Evolutionary conservation across 2,329 filamentous ascomycete species (phyloP).

Genomic region (Macrophomina tecta): DNA sequence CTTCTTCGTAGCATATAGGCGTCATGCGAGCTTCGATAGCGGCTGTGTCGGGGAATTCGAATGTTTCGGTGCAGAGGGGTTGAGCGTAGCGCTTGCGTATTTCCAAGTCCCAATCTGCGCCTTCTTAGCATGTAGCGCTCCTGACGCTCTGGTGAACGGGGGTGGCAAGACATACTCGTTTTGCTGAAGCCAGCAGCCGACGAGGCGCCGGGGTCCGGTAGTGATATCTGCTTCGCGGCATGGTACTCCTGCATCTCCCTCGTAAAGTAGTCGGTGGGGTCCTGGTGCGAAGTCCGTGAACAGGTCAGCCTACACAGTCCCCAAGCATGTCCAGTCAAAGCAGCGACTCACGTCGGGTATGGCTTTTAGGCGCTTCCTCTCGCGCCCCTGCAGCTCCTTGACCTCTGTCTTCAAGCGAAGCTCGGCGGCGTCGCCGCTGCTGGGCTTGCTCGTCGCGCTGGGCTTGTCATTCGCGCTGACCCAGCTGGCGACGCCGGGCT

Average conservation of each 20-base stretch:
- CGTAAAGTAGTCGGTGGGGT: constrained; percentile 32
- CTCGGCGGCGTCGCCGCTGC: constrained; percentile 64
- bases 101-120: constrained; percentile 66
- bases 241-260: constrained; percentile 42
- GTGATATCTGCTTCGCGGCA: constrained; percentile 49
- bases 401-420: constrained; percentile 68
- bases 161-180: constrained; percentile 64
- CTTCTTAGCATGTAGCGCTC: not conserved
- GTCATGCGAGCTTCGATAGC: constrained; percentile 66
- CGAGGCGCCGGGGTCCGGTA: constrained; percentile 68
- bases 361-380: constrained; percentile 64
- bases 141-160: not conserved
- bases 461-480: constrained; percentile 76
- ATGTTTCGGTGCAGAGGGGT: constrained; percentile 65
- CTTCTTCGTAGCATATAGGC: constrained; percentile 70
- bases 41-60: constrained; percentile 66
- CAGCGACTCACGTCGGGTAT: constrained; percentile 54
- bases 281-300: constrained; percentile 27
- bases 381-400: constrained; percentile 66
- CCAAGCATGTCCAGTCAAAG: not conserved
- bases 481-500: constrained; percentile 68
- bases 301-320: constrained; percentile 4
- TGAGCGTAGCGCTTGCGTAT: constrained; percentile 69
- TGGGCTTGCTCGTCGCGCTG: constrained; percentile 69
- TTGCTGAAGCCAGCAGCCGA: constrained; percentile 79